These are phyloP conservation scores for Parietichytrium sp. DNA, from an alignment of 108 stramenopile species.

Conservation along the genomic window DNA sequence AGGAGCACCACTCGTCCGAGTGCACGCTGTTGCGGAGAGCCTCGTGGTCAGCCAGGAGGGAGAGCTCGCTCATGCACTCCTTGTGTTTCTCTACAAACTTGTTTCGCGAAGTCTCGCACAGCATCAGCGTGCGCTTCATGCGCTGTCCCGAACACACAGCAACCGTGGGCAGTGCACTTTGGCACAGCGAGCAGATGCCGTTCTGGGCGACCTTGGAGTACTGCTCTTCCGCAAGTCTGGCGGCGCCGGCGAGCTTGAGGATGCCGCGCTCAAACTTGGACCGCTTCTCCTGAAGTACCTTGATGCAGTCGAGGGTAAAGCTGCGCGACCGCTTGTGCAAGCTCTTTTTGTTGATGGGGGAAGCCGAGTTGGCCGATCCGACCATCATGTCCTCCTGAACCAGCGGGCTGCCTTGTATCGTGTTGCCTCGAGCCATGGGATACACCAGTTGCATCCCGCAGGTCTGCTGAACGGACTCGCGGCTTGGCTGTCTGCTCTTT, in stretches of 20 bases:
- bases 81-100: slow-evolving; percentile 14
- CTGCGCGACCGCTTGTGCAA: background rate
- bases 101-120: slow-evolving; percentile 10
- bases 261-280: background rate
- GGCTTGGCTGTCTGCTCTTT: too few species aligned
- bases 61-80: slow-evolving; percentile 3
- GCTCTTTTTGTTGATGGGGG: too few species aligned
- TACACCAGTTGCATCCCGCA: too few species aligned
- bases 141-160: background rate
- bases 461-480: too few species aligned
- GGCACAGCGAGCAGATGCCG: background rate
- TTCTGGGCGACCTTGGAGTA: background rate
- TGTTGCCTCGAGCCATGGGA: too few species aligned
- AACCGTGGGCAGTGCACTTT: background rate
- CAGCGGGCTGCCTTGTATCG: too few species aligned
- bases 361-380: too few species aligned
- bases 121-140: slow-evolving; percentile 6
- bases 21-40: background rate
- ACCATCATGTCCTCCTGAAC: too few species aligned
- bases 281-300: slow-evolving; percentile 23
- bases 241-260: slow-evolving; percentile 23
- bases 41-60: slow-evolving; percentile 26
- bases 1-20: slow-evolving; percentile 35
- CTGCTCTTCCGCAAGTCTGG: slow-evolving; percentile 23
- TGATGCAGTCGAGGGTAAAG: background rate